Conservation (phyloP, 2,329 filamentous ascomycete species). For the Lasiodiplodia sp. region DNA sequence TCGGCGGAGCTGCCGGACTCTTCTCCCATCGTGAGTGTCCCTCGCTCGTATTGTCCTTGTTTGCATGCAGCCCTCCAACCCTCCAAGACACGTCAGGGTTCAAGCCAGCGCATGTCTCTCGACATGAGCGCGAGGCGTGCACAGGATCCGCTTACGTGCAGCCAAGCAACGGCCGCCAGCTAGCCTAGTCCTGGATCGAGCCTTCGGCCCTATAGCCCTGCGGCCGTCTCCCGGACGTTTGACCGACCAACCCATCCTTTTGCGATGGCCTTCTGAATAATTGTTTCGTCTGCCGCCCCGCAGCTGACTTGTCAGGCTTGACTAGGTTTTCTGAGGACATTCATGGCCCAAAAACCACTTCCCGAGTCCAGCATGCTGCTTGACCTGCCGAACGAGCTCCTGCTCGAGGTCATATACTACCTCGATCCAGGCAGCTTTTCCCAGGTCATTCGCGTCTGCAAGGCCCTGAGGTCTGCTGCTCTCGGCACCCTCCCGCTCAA, state of each 20-base stretch:
- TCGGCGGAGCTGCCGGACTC: background rate
- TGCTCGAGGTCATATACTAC: constrained; percentile 33
- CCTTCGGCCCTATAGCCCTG: background rate
- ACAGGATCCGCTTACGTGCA: background rate
- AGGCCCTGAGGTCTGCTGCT: constrained; percentile 35
- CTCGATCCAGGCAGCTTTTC: constrained; percentile 38
- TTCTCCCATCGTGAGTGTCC: constrained; percentile 16
- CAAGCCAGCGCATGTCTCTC: constrained; percentile 6
- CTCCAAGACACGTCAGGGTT: constrained; percentile 5
- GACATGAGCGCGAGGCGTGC: background rate
- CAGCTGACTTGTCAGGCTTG: constrained; percentile 1
- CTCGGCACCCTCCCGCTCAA: constrained; percentile 33
- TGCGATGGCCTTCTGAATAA: background rate
- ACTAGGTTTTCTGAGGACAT: background rate
- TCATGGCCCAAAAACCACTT: background rate
- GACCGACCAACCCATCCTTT: background rate
- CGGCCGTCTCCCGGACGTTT: background rate
- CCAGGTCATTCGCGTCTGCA: constrained; percentile 34
- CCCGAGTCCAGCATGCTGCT: constrained; percentile 30
- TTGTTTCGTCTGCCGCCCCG: background rate
- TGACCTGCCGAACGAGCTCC: constrained; percentile 36
- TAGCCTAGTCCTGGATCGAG: background rate
- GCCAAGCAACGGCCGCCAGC: constrained; percentile 6
- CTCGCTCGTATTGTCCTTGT: constrained; percentile 8
- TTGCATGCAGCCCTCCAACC: background rate